Base-by-base conservation (phyloP, 345 rosid species). In the Lepidium sativum region DNA sequence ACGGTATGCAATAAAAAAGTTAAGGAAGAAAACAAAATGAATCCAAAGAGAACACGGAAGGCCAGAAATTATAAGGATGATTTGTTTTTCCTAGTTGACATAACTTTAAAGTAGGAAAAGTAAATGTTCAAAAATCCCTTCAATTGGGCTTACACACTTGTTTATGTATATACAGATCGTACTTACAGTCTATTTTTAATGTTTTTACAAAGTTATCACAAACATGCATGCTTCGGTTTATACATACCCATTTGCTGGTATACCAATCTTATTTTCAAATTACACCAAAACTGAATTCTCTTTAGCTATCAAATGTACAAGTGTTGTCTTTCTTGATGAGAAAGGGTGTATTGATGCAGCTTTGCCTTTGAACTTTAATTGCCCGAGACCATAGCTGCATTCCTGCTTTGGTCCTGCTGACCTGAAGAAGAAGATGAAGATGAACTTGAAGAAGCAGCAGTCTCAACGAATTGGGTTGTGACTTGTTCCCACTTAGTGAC, bases 401-500 rank as follows among this genome's bases (percentile, higher is more conserved):
- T 31, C 34, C 8, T 11, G 23, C 31, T 27, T 27, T 27, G 31
- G 31, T 44, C n/a, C 50, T 66, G 11, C 37, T 68, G 13, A 13
- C 34, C n/a, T 25, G 54, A 23, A 57, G 70, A 44, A 2, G 67
- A 47, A 39, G 64, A 57, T 5, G 57, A 47, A 10, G 68, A 41
- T 2, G 68, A 48, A 18, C 15, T 12, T 15, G 68, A 54, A 62
- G 67, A 72, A 51, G 71, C 43, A 51, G 61, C 71, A 33, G 67
- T 52, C 61, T 65, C 50, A 34, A 72, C 71, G n/a, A 51, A 72
- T 40, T 65, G 35, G 9, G 62, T 65, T 2, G 76, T 72, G 60
- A 65, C 50, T 65, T 65, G 18, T 59, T 72, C 76, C 60, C 60
- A 52, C 47, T 43, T 72, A 51, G 63, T 58, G 13, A 73, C 45